Evolutionary conservation across 2,329 filamentous ascomycete genomes (phyloP), one percentile per base, ranked within the genome.

Genomic region (Coleophoma crateriformis): DNA sequence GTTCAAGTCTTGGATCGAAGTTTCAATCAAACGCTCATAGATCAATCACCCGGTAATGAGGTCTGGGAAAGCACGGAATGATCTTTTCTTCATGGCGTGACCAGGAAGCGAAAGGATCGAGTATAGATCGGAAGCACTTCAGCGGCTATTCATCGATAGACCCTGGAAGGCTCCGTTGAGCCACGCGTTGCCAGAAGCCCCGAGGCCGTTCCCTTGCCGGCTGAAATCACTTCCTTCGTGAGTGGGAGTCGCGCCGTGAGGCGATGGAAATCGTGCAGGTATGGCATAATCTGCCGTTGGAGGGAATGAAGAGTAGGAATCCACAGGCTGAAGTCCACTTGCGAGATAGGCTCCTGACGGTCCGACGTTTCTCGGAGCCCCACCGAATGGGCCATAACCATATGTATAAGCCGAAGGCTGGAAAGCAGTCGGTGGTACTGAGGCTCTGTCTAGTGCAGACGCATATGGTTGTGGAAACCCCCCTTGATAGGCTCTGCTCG

Each of bases 151-250:
- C 54, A 90, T 76, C 2, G 87, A 90, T 15, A 90, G 70, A 10
- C 85, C 80, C 64, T 90, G 85, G 64, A 89, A 88, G 6, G 76
- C 68, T 6, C 47, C 72, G 32, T 50, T 71, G 22, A 76, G 69
- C 84, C 85, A 88, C 45, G 87, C 83, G 44, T 74, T 67, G 14
- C 58, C 61, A 61, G 68, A 20, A 58, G 59, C 43, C 58, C 65
- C 51, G 65, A 68, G 46, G 58, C 60, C 50, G 64, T 65, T 54
- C 58, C 71, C 60, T 75, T 74, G 32, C 67, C 65, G 46, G 66
- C 63, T 50, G 78, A 68, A 63, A 10, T 74, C 72, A 15, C 57
- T 63, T 15, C 62, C 55, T 49, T 72, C 71, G 41, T 67, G 67
- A 38, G 66, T 65, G 42, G 66, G 63, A 7, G 61, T 54, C 20